Conservation (phyloP, 441 rosid species). For the Corymbia calophylla region DNA sequence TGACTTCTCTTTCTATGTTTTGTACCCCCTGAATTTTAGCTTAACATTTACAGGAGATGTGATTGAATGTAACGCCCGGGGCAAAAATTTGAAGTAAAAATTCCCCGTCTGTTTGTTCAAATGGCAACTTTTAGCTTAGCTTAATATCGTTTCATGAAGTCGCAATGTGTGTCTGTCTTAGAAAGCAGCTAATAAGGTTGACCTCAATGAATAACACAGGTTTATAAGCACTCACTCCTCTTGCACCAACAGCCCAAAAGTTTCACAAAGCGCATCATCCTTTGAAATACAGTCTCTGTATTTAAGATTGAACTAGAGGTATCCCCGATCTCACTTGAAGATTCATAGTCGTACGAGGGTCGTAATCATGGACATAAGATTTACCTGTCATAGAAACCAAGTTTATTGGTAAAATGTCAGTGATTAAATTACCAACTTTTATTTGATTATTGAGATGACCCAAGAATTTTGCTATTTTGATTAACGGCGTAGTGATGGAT, state of each 20-base stretch:
- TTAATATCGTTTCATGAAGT: not conserved
- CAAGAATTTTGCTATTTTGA: too few relatives aligned
- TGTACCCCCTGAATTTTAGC: not conserved
- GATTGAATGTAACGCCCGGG: not conserved
- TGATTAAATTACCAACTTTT: not conserved
- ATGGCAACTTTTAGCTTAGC: not conserved
- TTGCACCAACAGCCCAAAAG: not conserved
- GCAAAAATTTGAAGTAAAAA: not conserved
- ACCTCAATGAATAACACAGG: not conserved
- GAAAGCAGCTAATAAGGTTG: not conserved
- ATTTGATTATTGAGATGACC: not conserved
- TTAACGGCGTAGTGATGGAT: too few relatives aligned
- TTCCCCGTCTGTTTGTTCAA: not conserved
- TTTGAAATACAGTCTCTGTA: not conserved
- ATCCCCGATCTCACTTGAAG: not conserved
- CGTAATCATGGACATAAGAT: not conserved
- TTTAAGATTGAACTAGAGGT: not conserved
- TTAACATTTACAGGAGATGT: not conserved
- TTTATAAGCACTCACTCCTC: not conserved
- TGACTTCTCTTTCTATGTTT: not conserved
- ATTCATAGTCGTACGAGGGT: not conserved
- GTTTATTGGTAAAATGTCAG: not conserved
- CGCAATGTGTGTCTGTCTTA: not conserved
- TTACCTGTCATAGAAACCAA: not conserved
- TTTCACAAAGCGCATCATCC: accelerated